Evolutionary conservation across 2,329 filamentous ascomycete genomes (phyloP).

Genomic region (Helicocarpus griseus): DNA sequence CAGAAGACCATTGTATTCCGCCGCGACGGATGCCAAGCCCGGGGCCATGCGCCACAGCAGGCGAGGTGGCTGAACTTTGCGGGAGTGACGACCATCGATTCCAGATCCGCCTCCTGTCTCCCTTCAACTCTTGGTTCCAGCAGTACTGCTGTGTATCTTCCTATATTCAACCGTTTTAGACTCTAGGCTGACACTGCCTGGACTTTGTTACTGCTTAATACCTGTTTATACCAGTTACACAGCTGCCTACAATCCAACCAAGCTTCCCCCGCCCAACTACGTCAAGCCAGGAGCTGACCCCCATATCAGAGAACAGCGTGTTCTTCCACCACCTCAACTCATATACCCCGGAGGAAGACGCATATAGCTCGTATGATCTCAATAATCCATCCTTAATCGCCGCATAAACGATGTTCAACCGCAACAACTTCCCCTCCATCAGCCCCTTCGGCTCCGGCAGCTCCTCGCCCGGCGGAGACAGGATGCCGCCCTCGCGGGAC

Average conservation of each 20-base stretch:
- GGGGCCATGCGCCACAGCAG: neutral
- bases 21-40: neutral
- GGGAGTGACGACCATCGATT: no score
- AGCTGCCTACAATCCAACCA: neutral
- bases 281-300: neutral
- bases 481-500: conserved; percentile 29
- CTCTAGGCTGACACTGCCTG: neutral
- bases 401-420: conserved; percentile 44
- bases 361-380: neutral
- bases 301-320: neutral
- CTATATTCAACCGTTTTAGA: neutral
- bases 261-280: neutral
- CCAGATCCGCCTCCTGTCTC: neutral
- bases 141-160: no score
- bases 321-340: neutral
- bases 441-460: conserved; percentile 30
- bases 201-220: neutral
- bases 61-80: neutral
- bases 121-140: no score
- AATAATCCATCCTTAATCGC: neutral
- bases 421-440: conserved; percentile 40
- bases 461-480: conserved; percentile 27
- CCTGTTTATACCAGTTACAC: neutral
- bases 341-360: neutral
- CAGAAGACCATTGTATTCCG: neutral